phyloP scores from a whole-genome alignment of 2,329 filamentous ascomycete genomes.

The Paecilomyces sp. region DNA sequence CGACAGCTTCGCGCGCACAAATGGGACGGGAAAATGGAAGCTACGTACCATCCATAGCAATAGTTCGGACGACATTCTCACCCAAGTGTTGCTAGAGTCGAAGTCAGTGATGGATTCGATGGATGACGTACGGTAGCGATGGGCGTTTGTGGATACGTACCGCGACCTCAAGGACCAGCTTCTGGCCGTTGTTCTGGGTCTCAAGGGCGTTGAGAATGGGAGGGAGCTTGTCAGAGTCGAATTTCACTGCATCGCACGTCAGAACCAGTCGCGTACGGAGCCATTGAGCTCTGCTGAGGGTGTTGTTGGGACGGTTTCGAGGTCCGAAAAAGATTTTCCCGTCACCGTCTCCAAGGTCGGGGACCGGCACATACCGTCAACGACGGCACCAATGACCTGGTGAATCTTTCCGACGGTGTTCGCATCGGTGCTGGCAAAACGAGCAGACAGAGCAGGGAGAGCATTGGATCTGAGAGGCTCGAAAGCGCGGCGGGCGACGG shows the following conservation, averaged over 20 bases:
- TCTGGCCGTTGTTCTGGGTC: constrained; percentile 85
- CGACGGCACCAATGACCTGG: constrained; percentile 96
- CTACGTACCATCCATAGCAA: constrained; percentile 97
- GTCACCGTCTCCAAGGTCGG: constrained; percentile 11
- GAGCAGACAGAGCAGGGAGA: constrained; percentile 52
- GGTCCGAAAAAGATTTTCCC: constrained; percentile 38
- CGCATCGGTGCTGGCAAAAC: constrained; percentile 56
- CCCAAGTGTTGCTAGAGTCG: constrained; percentile 89
- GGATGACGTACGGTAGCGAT: background rate
- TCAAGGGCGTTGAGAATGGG: constrained; percentile 95
- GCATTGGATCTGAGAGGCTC: constrained; percentile 51
- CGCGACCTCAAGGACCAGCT: constrained; percentile 92
- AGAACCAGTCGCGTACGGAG: constrained; percentile 17
- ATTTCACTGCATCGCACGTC: constrained; percentile 67
- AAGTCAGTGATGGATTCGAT: background rate
- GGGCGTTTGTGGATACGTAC: constrained; percentile 50
- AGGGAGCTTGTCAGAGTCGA: constrained; percentile 87
- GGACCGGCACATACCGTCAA: constrained; percentile 69
- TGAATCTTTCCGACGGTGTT: constrained; percentile 57
- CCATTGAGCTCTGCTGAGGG: constrained; percentile 22
- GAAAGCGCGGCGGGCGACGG: constrained; percentile 49
- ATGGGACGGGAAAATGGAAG: constrained; percentile 12
- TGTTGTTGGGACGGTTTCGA: constrained; percentile 27
- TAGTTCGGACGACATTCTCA: constrained; percentile 97
- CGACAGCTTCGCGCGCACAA: background rate